Evolutionary conservation across 176 grass and related monocot genomes (phyloP).

Genomic region (Raddia guianensis): DNA sequence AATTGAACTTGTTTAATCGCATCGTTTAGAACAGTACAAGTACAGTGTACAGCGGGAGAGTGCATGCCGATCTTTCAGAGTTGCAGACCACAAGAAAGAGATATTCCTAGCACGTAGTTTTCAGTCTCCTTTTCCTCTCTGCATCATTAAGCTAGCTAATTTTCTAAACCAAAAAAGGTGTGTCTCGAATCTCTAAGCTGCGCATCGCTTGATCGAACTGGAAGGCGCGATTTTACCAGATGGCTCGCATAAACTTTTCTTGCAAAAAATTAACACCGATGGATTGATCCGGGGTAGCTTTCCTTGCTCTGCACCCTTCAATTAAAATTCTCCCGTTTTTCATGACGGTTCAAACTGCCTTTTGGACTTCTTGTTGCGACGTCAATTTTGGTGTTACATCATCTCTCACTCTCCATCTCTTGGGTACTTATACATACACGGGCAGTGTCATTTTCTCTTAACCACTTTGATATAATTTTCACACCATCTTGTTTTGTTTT

Average conservation of each 20-base stretch:
- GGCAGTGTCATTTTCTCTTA: constrained; percentile 48
- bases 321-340: background rate
- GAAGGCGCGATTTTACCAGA: constrained; percentile 35
- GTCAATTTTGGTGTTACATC: constrained; percentile 47
- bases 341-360: constrained; percentile 40
- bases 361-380: constrained; percentile 32
- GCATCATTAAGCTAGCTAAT: constrained; percentile 37
- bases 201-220: background rate
- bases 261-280: background rate
- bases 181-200: constrained; percentile 25
- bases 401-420: background rate
- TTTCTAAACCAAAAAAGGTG: too few species aligned
- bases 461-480: constrained; percentile 44
- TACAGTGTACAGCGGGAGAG: background rate
- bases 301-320: constrained; percentile 40
- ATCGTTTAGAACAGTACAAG: background rate
- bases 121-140: constrained; percentile 32
- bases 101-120: constrained; percentile 35
- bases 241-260: constrained; percentile 26
- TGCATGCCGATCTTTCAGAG: constrained; percentile 17
- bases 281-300: constrained; percentile 21
- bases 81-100: constrained; percentile 46
- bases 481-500: background rate
- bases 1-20: background rate
- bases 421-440: background rate